Base-by-base conservation (phyloP, 2,329 filamentous ascomycete genomes). In the Fusarium graminum region DNA sequence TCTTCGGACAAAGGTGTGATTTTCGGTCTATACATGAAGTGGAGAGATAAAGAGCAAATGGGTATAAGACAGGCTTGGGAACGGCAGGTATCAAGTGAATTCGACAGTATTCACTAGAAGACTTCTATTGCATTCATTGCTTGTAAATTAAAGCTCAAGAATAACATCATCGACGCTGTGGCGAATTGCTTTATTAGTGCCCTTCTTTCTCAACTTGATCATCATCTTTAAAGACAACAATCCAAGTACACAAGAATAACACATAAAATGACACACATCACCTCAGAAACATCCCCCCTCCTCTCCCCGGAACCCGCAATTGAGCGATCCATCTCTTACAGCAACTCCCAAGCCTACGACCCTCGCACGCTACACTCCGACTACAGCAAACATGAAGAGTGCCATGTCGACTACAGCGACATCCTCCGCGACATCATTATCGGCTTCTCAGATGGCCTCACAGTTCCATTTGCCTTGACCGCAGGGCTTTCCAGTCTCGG, bases 391-490 rank as follows among this genome's bases (percentile, higher is more conserved):
- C 55, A 69, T 32, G 68, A 73, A 11, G 63, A 67, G 22, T 73
- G 72, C 13, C 73, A 75, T 59, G 68, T 75, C 50, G 76, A 79
- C 70, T 75, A 82, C 68, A 77, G 76, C 60, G 78, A 80, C 55
- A 72, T 87, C 51, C 77, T 89, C 16, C 83, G 85, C 43, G 88
- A 92, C 76, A 83, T 88, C 64, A 92, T 91, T 60, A 89, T 94
- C 68, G 91, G 91, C 52, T 88, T 93, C 69, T 89, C 91, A 1
- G 91, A 94, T 73, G 91, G 91, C 16, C 83, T 94, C 69, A 94
- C 91, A 0, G 91, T 94, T 0, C 91, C 91, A 0, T 94, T 94
- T 69, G 91, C 91, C 16, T 81, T 94, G 36, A 93, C 90, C 0
- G 91, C 92, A 0, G 91, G 91, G 14, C 82, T 94, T 3, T 89